These are phyloP conservation scores for Omphalotus guepiniiformis DNA, from an alignment of 768 basidiomycete genomes.

Conservation along the genomic window DNA sequence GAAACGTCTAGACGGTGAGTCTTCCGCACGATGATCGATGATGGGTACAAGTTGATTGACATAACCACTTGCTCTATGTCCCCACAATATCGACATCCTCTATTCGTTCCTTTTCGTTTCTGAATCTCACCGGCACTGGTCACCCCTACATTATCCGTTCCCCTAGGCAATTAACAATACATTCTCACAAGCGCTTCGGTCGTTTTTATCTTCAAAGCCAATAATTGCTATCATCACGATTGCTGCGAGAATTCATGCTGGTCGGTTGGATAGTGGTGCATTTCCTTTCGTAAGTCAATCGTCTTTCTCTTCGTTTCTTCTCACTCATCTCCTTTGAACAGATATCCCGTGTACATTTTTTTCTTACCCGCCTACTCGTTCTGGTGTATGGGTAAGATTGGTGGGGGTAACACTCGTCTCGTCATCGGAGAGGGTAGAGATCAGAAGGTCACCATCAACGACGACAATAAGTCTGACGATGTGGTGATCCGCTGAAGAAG, in stretches of 20 bases:
- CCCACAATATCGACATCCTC: no score
- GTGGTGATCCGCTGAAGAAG: conserved; percentile 96
- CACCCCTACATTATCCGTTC: no score
- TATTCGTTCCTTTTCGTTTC: no score
- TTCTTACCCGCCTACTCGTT: conserved; percentile 94
- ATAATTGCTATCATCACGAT: conserved; percentile 89
- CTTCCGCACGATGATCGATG: no score
- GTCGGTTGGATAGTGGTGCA: conserved; percentile 98
- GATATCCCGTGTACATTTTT: conserved; percentile 92
- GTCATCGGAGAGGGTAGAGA: conserved; percentile 92
- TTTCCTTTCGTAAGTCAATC: conserved; percentile 69
- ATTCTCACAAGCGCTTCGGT: no score
- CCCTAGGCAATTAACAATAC: no score
- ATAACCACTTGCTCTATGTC: no score
- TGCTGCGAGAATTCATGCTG: conserved; percentile 94
- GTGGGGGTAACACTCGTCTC: conserved; percentile 91
- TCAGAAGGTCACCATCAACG: conserved; percentile 90
- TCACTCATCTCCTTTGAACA: conserved; percentile 31
- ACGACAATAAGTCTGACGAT: conserved; percentile 96
- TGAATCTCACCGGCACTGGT: no score
- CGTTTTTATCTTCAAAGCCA: conserved; percentile 81
- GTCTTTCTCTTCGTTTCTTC: neutral
- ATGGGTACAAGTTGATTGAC: no score
- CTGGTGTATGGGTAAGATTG: conserved; percentile 99
- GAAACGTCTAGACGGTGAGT: no score